phyloP scores from a whole-genome alignment of 140 eudicot genomes.

The Artemisia princeps region DNA sequence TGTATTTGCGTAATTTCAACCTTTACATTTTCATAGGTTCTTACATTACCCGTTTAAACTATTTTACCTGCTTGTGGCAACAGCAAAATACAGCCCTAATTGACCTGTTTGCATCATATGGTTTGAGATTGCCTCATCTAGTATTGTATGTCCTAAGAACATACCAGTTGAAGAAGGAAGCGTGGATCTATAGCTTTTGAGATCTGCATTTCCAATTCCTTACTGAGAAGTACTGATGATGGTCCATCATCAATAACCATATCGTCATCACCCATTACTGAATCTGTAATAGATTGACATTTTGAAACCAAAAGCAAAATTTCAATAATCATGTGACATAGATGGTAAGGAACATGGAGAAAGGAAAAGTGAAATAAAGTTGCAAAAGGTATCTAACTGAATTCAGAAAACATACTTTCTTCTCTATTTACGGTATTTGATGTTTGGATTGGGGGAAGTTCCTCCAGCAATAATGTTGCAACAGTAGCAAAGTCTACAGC shows the following conservation, averaged over 20 bases:
- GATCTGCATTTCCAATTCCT: slow-evolving; percentile 69
- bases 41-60: too few species aligned
- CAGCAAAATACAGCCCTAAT: slow-evolving; percentile 7
- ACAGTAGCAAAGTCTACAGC: slow-evolving; percentile 72
- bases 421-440: slow-evolving; percentile 43
- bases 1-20: too few species aligned
- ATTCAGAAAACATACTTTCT: slow-evolving; percentile 37
- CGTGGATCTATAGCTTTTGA: slow-evolving; percentile 70
- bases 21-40: too few species aligned
- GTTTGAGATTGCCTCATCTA: background rate
- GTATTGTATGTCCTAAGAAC: slow-evolving; percentile 14
- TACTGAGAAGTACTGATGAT: slow-evolving; percentile 33
- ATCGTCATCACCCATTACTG: slow-evolving; percentile 57
- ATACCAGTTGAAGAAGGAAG: slow-evolving; percentile 79
- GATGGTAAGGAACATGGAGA: background rate
- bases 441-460: slow-evolving; percentile 62
- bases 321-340: slow-evolving; percentile 7
- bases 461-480: slow-evolving; percentile 78
- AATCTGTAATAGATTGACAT: slow-evolving; percentile 31
- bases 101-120: slow-evolving; percentile 1
- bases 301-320: background rate
- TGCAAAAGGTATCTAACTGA: background rate
- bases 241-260: slow-evolving; percentile 53
- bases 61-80: background rate
- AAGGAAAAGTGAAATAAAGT: slow-evolving; percentile 7